Conservation (phyloP, 2,329 filamentous ascomycete species). For the Corinectria fuckeliana region DNA sequence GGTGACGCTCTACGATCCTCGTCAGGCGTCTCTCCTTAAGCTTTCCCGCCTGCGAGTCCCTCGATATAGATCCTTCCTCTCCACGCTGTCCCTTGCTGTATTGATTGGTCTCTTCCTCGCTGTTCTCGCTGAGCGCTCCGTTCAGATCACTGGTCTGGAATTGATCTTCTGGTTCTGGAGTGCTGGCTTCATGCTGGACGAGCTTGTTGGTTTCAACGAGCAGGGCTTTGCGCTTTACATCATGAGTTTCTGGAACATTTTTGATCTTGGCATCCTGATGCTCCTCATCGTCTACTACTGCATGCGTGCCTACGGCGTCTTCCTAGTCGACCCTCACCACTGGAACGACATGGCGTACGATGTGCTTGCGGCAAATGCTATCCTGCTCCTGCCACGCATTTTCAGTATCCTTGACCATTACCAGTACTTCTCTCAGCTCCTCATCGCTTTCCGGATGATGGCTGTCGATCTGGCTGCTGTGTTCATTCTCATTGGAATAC, state of each 20-base stretch:
- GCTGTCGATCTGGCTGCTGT: conserved; percentile 87
- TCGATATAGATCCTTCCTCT: conserved; percentile 88
- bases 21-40: conserved; percentile 90
- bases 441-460: conserved; percentile 95
- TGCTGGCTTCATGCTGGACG: conserved; percentile 94
- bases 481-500: conserved; percentile 81
- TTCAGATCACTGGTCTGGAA: conserved; percentile 83
- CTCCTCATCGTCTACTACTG: conserved; percentile 89
- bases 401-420: conserved; percentile 96
- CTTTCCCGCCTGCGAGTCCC: conserved; percentile 89
- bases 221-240: conserved; percentile 96
- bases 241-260: conserved; percentile 97
- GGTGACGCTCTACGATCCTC: conserved; percentile 87
- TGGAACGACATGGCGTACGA: conserved; percentile 90
- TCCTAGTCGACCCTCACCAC: conserved; percentile 75
- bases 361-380: conserved; percentile 89
- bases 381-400: conserved; percentile 86
- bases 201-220: conserved; percentile 94
- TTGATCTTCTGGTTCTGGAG: conserved; percentile 98
- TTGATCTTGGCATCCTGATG: conserved; percentile 88
- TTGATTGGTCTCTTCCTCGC: conserved; percentile 85
- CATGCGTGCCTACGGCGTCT: conserved; percentile 85
- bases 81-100: conserved; percentile 84
- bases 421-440: conserved; percentile 91
- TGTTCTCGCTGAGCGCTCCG: conserved; percentile 77